phyloP scores from a whole-genome alignment of 23 red algal species.

The Porphyridium purpureum region DNA sequence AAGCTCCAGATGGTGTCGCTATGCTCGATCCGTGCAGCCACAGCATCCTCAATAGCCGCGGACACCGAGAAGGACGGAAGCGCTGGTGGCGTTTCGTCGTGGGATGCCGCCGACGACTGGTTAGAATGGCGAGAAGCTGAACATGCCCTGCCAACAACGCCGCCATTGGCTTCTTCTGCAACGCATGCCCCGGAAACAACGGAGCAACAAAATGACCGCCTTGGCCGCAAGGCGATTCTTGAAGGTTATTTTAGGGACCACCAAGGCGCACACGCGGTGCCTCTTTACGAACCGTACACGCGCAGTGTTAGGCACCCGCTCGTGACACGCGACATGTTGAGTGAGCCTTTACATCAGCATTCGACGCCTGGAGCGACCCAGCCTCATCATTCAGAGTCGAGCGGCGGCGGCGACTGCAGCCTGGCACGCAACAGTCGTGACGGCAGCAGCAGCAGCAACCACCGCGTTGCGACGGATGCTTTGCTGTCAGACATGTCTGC shows the following conservation, averaged over 20 bases:
- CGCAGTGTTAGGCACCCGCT: conserved; percentile 16
- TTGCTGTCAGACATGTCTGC: conserved; percentile 40
- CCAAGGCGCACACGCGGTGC: neutral
- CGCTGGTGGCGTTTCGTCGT: neutral
- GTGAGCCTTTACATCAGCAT: too few species aligned
- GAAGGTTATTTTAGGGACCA: neutral
- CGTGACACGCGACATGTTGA: conserved; percentile 50
- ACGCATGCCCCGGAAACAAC: neutral
- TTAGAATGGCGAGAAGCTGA: conserved; percentile 6
- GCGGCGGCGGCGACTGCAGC: conserved; percentile 30
- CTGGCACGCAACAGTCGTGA: conserved; percentile 16
- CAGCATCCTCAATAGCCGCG: conserved; percentile 44
- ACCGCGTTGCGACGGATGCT: conserved; percentile 21
- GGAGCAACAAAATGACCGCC: neutral
- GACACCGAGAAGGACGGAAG: conserved; percentile 19
- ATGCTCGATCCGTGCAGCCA: too few species aligned
- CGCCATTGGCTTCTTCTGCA: conserved; percentile 4
- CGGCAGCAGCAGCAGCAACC: conserved; percentile 7
- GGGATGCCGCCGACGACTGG: neutral
- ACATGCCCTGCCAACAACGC: conserved; percentile 14
- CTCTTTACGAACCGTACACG: conserved; percentile 29
- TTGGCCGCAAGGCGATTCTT: neutral
- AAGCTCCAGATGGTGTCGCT: conserved; percentile 60
- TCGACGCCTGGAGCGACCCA: too few species aligned
- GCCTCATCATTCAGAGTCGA: too few species aligned